Evolutionary conservation across 1,139 yeast species (phyloP), one percentile per base, ranked within the genome.

Genomic region (Debaryomyces robertsiae): DNA sequence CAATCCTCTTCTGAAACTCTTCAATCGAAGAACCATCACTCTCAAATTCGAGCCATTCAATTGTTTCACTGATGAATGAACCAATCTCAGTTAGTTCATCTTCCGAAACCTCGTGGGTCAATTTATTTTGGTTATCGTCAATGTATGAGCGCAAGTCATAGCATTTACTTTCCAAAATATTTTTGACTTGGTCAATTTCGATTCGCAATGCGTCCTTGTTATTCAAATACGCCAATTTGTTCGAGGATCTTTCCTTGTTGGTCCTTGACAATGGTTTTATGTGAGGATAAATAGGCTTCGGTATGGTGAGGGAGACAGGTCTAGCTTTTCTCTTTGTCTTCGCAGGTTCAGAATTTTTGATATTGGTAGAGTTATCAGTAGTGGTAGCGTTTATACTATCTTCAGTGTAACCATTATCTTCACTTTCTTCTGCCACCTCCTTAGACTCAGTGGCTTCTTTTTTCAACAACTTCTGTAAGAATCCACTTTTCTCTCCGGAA

Each of bases 41-140:
- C 16, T 83, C 91, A 49, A 77, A 81, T 41, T 88, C 95, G 28
- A 89, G 67, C 96, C 96, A 88, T 47, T 85, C 94, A 39, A 85
- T 64, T 17, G 73, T 65, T 17, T 80, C 82, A 23, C 67, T 48
- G 2, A 84, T 74, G 27, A 50, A 48, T 3, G 47, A 32, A 23
- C 53, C 47, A 30, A 57, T 52, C 7, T 49, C 49, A 0, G 58
- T 56, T 1, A 70, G 49, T 4, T 76, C 67, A 7, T 57, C 56
- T 3, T 62, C 66, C 2, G 71, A 39, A 14, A 75, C 50, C 9
- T 65, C 67, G 9, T 58, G 52, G 7, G 73, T 69, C 6, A 67
- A 47, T 2, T 59, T 60, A 1, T 64, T 69, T 29, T 73, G 76
- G 28, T 79, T 71, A 29, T 73, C 75, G 10, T 79, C 82, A 22